Base-by-base conservation (phyloP, 306 rosid genomes). In the Prunus davidiana region DNA sequence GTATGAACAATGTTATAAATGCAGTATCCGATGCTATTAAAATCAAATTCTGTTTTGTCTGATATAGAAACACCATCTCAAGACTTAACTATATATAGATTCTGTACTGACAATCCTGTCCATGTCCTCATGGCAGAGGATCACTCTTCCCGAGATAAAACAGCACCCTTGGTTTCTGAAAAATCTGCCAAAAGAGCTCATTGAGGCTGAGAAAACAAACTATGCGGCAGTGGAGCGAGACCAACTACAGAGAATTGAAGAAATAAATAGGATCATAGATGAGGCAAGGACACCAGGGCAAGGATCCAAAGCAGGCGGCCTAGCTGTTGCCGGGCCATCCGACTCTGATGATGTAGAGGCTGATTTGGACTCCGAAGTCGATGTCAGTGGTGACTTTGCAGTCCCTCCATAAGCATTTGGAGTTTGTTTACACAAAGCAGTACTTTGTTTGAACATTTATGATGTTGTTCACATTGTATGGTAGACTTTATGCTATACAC, bases 111-210 rank as follows among this genome's bases (percentile, higher is more conserved):
- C 72, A 57, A 19, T 79, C 55, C 24, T 57, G 13, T 15, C 27
- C 47, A 41, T 69, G 22, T 51, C 19, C 27, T 55, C 45, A 25
- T 19, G 38, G 75, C 71, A 96, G 99, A 92, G 99, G 85, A 84
- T 91, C 72, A 84, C 84, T 1, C 82, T 96, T 43, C 85, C 89
- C 1, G 97, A 92, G 88, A 89, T 96, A 83, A 91, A 89, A 47
- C 83, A 91, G 20, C 96, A 91, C 73, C 87, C 96, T 41, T 96
- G 99, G 98, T 92, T 96, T 77, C 66, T 75, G 87, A 91, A 84
- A 82, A 92, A 86, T 80, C 51, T 96, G 83, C 76, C 93, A 4
- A 88, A 66, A 67, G 92, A 91, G 81, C 85, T 89, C 6, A 72
- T 82, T 20, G 98, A 92, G 78, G 82, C 62, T 12, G 96, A 89